A percentile compares a stretch with the other conserved stretches of the same genome.
phyloP scores from a whole-genome alignment of 2,329 filamentous ascomycete genomes.

The Zymoseptoria ardabiliae region DNA sequence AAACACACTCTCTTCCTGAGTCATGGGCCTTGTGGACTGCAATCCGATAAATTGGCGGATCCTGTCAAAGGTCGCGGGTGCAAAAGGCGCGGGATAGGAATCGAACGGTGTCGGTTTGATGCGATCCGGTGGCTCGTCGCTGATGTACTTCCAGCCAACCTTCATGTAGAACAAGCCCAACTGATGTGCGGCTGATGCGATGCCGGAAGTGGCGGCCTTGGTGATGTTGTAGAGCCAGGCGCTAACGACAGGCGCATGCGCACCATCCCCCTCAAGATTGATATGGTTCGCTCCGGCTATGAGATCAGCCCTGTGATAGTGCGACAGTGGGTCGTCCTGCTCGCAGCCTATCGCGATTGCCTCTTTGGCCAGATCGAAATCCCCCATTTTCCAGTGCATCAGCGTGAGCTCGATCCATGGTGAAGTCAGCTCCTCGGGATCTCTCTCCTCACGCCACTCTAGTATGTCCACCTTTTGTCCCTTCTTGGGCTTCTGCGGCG shows the following conservation, averaged over 20 bases:
- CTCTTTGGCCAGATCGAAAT: constrained; percentile 9
- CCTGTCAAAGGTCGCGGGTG: neutral
- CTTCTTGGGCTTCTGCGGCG: constrained; percentile 1
- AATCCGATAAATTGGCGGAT: constrained; percentile 4
- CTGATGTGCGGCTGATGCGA: constrained; percentile 31
- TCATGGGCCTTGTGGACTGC: neutral
- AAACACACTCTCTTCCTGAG: constrained; percentile 18
- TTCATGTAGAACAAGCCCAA: constrained; percentile 35
- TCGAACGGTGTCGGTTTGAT: constrained; percentile 30
- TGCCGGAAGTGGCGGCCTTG: constrained; percentile 38
- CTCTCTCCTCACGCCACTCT: neutral
- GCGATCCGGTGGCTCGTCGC: constrained; percentile 28
- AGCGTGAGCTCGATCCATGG: constrained; percentile 29
- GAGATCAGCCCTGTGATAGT: constrained; percentile 30
- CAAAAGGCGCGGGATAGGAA: constrained; percentile 16
- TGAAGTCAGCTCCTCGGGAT: constrained; percentile 19
- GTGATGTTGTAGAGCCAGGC: constrained; percentile 39
- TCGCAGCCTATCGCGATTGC: constrained; percentile 32
- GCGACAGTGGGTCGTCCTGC: constrained; percentile 39
- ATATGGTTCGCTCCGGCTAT: constrained; percentile 18
- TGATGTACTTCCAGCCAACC: constrained; percentile 27
- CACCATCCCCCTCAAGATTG: neutral
- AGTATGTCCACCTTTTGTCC: neutral
- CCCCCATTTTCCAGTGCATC: constrained; percentile 13
- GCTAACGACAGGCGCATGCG: constrained; percentile 1